Evolutionary conservation across 805 yeast genomes (phyloP).

Genomic region (Candida caryicola): DNA sequence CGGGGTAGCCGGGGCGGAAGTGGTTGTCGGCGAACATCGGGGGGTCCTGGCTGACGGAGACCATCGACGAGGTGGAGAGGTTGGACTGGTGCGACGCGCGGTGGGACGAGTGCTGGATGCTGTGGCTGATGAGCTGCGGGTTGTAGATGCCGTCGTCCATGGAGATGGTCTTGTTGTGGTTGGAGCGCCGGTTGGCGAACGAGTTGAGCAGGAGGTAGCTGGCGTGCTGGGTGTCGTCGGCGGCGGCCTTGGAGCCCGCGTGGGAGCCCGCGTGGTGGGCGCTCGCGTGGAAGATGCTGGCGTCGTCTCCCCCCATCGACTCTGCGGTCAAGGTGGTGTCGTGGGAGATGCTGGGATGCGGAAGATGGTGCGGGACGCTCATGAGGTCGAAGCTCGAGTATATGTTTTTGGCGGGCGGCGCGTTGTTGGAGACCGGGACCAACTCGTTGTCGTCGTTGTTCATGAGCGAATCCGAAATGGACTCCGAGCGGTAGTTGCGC

Average conservation of each 20-base stretch:
- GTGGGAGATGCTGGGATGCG: background rate
- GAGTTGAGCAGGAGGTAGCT: background rate
- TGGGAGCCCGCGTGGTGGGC: background rate
- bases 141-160: constrained; percentile 17
- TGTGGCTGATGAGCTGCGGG: constrained; percentile 5
- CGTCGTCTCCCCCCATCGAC: constrained; percentile 8
- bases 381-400: constrained; percentile 5
- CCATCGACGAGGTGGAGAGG: constrained; percentile 23
- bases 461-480: background rate
- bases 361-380: background rate
- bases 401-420: constrained; percentile 6
- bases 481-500: background rate
- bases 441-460: constrained; percentile 11
- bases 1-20: background rate
- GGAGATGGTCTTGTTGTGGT: constrained; percentile 22
- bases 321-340: background rate
- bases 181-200: constrained; percentile 6
- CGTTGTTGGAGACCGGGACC: constrained; percentile 18
- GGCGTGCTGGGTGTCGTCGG: constrained; percentile 3
- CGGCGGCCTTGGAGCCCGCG: constrained; percentile 5
- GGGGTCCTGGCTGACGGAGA: constrained; percentile 22
- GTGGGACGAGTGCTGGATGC: background rate
- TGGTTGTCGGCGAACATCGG: constrained; percentile 8
- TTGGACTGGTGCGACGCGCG: constrained; percentile 15
- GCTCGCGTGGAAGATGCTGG: background rate